Conservation (phyloP, 495 filamentous ascomycete genomes). For the Penicillium daleae region DNA sequence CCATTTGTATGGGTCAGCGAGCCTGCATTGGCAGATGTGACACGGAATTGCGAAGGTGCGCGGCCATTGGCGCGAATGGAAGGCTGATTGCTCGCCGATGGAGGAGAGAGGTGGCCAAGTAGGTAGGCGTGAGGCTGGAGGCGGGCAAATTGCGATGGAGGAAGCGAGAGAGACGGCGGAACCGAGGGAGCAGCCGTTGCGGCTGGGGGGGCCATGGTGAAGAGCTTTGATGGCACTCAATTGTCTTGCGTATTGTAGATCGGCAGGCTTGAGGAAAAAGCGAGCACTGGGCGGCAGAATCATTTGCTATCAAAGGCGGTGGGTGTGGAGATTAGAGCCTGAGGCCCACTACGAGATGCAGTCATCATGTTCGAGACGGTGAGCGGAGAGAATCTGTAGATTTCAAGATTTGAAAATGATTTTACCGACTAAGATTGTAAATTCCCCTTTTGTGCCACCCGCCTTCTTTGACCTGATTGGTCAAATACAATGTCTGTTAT, state of each 20-base stretch:
- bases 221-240: constrained; percentile 6
- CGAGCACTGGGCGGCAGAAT: constrained; percentile 42
- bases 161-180: constrained; percentile 64
- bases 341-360: too few relatives aligned
- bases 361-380: too few relatives aligned
- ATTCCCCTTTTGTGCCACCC: too few relatives aligned
- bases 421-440: too few relatives aligned
- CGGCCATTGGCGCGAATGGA: constrained; percentile 79
- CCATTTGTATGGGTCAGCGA: constrained; percentile 87
- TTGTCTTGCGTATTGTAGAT: background rate
- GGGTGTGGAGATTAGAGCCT: background rate
- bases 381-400: background rate
- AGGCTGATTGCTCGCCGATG: constrained; percentile 54
- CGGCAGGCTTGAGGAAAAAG: constrained; percentile 25
- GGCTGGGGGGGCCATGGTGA: constrained; percentile 32
- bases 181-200: constrained; percentile 28
- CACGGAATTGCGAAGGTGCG: constrained; percentile 65
- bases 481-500: too few relatives aligned
- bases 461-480: too few relatives aligned
- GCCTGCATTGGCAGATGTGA: constrained; percentile 71
- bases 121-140: constrained; percentile 89
- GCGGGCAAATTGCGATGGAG: constrained; percentile 82
- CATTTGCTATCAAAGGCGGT: constrained; percentile 28
- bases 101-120: constrained; percentile 77
- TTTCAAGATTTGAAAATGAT: background rate